phyloP scores from a whole-genome alignment of 1,284 basidiomycete genomes.

The Phylloboletellus chloephorus region DNA sequence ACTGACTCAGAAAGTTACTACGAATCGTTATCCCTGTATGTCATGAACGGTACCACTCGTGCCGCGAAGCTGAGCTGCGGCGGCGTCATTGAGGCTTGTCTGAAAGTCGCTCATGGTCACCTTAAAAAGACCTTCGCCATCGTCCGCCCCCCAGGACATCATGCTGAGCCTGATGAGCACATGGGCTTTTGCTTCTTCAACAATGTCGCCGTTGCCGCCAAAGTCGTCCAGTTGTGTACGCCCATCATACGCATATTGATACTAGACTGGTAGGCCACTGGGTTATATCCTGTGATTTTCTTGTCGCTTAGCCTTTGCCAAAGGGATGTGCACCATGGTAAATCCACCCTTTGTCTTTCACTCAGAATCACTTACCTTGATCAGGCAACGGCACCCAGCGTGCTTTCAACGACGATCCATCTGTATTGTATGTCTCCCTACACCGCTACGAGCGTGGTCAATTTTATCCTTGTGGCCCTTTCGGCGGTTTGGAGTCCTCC shows the following conservation, averaged over 20 bases:
- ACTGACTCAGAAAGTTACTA: constrained; percentile 74
- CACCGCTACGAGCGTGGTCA: constrained; percentile 90
- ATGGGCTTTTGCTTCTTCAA: constrained; percentile 99
- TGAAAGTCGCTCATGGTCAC: constrained; percentile 79
- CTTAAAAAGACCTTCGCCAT: constrained; percentile 91
- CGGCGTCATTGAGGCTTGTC: constrained; percentile 87
- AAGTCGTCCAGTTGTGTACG: constrained; percentile 69
- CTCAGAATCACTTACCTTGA: constrained; percentile 11
- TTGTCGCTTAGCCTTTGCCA: constrained; percentile 10
- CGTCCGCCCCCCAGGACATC: constrained; percentile 95
- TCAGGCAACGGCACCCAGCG: constrained; percentile 94
- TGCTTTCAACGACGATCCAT: constrained; percentile 88
- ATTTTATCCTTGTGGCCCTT: constrained; percentile 92
- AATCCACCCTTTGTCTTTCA: constrained; percentile 1
- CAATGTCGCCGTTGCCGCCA: constrained; percentile 91
- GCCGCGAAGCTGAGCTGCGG: constrained; percentile 89
- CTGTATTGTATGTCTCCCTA: constrained; percentile 92
- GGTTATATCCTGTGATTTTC: constrained; percentile 7
- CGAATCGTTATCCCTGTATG: constrained; percentile 87
- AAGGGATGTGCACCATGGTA: constrained; percentile 98
- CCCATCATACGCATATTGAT: constrained; percentile 80
- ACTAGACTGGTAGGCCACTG: constrained; percentile 81
- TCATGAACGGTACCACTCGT: constrained; percentile 80
- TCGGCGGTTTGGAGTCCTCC: constrained; percentile 80
- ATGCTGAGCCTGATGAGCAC: constrained; percentile 95